Base-by-base conservation (phyloP, 495 filamentous ascomycete genomes). In the Penicillium alfredii region DNA sequence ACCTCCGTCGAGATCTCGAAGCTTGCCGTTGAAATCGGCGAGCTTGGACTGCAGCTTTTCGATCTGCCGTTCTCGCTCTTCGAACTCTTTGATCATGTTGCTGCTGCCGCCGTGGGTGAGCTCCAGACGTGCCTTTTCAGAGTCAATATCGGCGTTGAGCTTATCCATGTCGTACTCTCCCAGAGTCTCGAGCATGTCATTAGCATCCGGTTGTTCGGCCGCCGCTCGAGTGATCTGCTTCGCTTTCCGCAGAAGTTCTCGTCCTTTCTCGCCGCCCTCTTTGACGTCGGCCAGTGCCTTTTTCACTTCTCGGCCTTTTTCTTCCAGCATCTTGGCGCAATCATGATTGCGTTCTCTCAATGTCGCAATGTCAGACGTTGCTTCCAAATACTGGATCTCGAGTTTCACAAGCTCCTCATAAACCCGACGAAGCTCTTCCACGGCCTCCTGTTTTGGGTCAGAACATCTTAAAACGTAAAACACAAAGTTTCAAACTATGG, bases 51-150 rank as follows among this genome's bases (percentile, higher is more conserved):
- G 68, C 11, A 83, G 55, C 35, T 64, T 68, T 9, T 73, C 63
- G 36, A 92, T 76, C 30, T 69, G 69, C 16, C 57, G 51, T 37
- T 77, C 66, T 11, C 89, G 83, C 25, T 76, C 69, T 55, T 94
- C 83, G 51, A 78, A 96, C 37, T 93, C 81, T 28, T 72, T 70
- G 28, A 97, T 72, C n/a, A 86, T 73, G 23, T 77, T 70, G 7
- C 77, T 81, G 45, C 89, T 86, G 25, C 82, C 83, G 24, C 81
- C 87, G 35, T 90, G 80, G 17, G 90, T 81, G 17, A 90, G 70
- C 20, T 85, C 79, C 6, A 97, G 73, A 28, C 82, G 80, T 8
- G 81, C 78, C 44, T 75, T 66, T 58, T 85, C 80, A 3, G 82
- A 79, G 22, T 77, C 73, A 44, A 96, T 86, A 12, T 92, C 82